Evolutionary conservation across 179 eudicot genomes (phyloP), one percentile per base, ranked within the genome.

Genomic region (Nepenthes alata): DNA sequence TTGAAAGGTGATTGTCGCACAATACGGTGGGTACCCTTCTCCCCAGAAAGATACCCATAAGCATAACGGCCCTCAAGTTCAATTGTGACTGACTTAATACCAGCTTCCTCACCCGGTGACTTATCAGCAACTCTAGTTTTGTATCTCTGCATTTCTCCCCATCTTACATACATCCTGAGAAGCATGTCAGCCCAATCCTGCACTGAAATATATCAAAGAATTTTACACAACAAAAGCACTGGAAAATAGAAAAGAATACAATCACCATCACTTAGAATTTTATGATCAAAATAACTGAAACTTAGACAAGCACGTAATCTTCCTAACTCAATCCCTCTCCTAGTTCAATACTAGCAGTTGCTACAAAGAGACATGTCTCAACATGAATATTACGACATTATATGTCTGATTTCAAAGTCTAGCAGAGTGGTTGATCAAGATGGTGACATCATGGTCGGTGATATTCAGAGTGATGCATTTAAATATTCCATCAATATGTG

Each of bases 171-270:
- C 98, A 91, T 91, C 78, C 96, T 89, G 66, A 91, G 87, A 75
- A 91, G 90, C 96, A 91, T 91, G 61, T 91, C 98, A 75, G 98
- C 98, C 96, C 98, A 91, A 75, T 91, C 98, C 96, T 91, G 96
- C 95, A 89, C 98, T 91, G 90, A 71, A 83, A 62, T 75, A 72
- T 76, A 85, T 82, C 88, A 82, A 81, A 82, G 63, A 70, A 67
- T 66, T 72, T 85, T 74, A 75, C 75, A 69, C 63, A 76, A 73
- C 68, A 53, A 61, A 48, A 45, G 63, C 66, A 66, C 68, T 62
- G 12, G 13, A 37, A 56, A 54, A 0, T 35, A 54, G 35, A 50
- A 41, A 45, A 8, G 25, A 8, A 37, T 25, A 25, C n/a, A 47
- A 57, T 14, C 14, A 53, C n/a, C 15, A 4, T 41, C 45, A 41